Conservation (phyloP, 1,284 basidiomycete species). For the Fistulina hepatica region DNA sequence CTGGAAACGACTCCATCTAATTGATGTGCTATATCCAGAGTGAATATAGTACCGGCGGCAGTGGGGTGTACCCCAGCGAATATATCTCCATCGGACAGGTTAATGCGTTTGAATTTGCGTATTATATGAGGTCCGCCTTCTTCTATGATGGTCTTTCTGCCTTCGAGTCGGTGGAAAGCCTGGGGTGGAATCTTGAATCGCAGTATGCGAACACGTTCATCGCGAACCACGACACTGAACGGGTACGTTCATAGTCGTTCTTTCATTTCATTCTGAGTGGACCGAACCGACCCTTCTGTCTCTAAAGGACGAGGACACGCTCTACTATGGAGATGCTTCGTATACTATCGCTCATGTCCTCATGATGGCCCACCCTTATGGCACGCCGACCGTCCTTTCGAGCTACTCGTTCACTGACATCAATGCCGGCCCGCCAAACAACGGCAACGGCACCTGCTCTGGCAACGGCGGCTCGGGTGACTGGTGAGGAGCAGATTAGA, state of each 20-base stretch:
- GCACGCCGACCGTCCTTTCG: constrained; percentile 53
- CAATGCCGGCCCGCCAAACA: constrained; percentile 49
- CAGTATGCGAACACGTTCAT: constrained; percentile 60
- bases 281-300: neutral
- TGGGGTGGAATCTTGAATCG: constrained; percentile 42
- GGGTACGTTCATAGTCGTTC: constrained; percentile 27
- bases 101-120: too few species aligned
- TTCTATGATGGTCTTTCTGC: too few species aligned
- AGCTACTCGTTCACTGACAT: constrained; percentile 42
- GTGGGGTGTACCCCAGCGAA: too few species aligned
- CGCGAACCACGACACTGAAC: constrained; percentile 59
- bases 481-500: neutral
- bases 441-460: constrained; percentile 22
- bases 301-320: constrained; percentile 44
- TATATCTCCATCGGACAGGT: too few species aligned
- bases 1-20: too few species aligned
- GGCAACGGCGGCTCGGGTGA: too few species aligned
- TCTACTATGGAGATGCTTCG: constrained; percentile 48
- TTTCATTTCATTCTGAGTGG: neutral
- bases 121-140: too few species aligned
- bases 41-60: too few species aligned
- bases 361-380: constrained; percentile 56
- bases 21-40: too few species aligned
- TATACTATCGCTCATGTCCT: constrained; percentile 47
- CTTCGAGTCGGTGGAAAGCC: too few species aligned